Evolutionary conservation across 495 filamentous ascomycete species (phyloP), one percentile per base, ranked within the genome.

Genomic region (Xylaria sp.): DNA sequence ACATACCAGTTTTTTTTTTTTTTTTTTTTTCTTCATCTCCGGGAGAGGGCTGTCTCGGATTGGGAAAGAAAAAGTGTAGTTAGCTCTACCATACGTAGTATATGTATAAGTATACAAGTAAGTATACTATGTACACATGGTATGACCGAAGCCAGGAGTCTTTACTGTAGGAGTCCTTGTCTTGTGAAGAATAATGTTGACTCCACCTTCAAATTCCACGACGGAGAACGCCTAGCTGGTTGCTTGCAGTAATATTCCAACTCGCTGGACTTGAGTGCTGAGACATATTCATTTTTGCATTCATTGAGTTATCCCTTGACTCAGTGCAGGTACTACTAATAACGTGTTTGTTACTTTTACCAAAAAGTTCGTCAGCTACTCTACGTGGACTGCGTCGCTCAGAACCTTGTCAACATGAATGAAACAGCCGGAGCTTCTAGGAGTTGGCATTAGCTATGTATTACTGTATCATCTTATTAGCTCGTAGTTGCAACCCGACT

Each of bases 151-250:
- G 57, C 40, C 40, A 40, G 37, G 59, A 12, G 12, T 62, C 37
- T 62, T 44, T 7, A 29, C 17, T 33, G 31, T 59, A 11, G 31
- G 29, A 21, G 35, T 4, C 61, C 41, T 48, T 44, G 61, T 29
- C 40, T 44, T 46, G 41, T 3, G 41, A 63, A 7, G 24, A 63
- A 63, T 43, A 17, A n/a, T 61, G 21, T 29, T 35, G 19, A 17
- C 59, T 12, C 61, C 61, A 64, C 61, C 40, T 31, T 33, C 5
- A n/a, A 33, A 64, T 46, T 64, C 41, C 26, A 65, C 17, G 9
- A 17, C 37, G 8, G 29, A 33, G 17, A 37, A 12, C n/a, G 9
- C 55, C 9, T 58, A 17, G 53, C 12, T 29, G 14, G 37, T 8
- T 29, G 29, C 24, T 11, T 14, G 8, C 26, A 7, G 24, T 50